Evolutionary conservation across 1,139 yeast species (phyloP), one percentile per base, ranked within the genome.

Genomic region (Hyphopichia buzzinii): DNA sequence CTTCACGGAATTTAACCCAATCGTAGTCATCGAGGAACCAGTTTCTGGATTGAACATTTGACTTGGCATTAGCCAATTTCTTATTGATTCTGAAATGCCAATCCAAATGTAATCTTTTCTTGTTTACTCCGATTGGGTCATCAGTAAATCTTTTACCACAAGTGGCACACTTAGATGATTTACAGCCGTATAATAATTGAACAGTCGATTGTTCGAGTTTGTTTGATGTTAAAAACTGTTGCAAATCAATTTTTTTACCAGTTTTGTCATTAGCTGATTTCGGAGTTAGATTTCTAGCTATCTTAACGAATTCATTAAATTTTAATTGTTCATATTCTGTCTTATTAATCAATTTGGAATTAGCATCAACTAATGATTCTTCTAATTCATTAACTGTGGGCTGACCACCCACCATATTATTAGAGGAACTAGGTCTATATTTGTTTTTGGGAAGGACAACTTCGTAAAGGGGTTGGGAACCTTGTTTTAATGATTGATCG

Each of bases 71-170:
- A 33, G 85, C 77, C 35, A 85, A 67, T 50, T 86, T 83, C 53
- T 85, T 86, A 58, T 88, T 90, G 37, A 88, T 85, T 52, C 97
- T 77, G 67, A 89, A 89, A 66, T 92, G 98, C 97, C 97, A 92
- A 61, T 92, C 98, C 49, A 88, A 66, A 60, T 92, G 98, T 30
- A 67, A 50, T 42, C 84, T 72, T 39, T 74, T 72, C 31, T 56
- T 60, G 16, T 60, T 64, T 13, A 72, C 68, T 2, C 94, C 95
- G 36, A 72, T 76, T 2, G 64, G 67, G 30, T 82, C 77, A 35
- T 76, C 75, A 6, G 79, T 71, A 55, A 90, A 94, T 43, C 99
- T 68, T 54, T 86, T 87, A 23, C 97, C 95, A 63, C 98, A 94
- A 14, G 84, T 80, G 13, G 86, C 77, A 65, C 98, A 94, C 58